Evolutionary conservation across 192 early-diverging fungal species (phyloP).

Genomic region (Podila epicladia): DNA sequence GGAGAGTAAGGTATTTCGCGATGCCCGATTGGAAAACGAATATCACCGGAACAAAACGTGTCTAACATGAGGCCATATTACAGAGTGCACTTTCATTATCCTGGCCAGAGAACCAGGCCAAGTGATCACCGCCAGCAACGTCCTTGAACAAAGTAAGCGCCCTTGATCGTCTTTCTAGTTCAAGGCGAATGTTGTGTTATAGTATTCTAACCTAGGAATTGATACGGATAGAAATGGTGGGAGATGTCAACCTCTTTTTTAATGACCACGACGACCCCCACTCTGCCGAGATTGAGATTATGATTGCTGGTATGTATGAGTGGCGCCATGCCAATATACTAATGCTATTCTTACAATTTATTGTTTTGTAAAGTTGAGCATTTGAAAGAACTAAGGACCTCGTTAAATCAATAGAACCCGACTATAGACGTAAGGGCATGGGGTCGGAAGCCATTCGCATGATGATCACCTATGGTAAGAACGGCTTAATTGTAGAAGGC

Average conservation of each 20-base stretch:
- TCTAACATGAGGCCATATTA: too few species aligned
- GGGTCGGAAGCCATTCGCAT: conserved; percentile 66
- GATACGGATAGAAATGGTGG: conserved; percentile 76
- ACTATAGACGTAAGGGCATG: conserved; percentile 58
- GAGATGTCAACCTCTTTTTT: conserved; percentile 95
- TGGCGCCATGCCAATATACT: background rate
- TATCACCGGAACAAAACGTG: too few species aligned
- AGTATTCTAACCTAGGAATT: conserved; percentile 2
- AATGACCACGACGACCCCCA: conserved; percentile 79
- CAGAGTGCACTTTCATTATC: conserved; percentile 83
- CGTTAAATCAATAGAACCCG: conserved; percentile 18
- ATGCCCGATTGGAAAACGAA: background rate
- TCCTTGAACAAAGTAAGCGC: conserved; percentile 37
- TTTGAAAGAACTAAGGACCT: background rate
- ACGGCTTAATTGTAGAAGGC: background rate
- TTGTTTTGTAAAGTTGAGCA: background rate
- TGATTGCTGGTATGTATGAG: conserved; percentile 80
- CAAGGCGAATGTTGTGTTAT: background rate
- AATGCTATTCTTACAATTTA: background rate
- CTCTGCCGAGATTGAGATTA: conserved; percentile 90
- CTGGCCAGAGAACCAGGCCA: conserved; percentile 34
- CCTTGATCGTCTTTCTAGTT: background rate
- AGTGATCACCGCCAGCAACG: conserved; percentile 15
- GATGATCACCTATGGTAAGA: conserved; percentile 74
- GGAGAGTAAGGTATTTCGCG: conserved; percentile 63